Evolutionary conservation across 257 asterid genomes (phyloP).

Genomic region (Dorcoceras hygrometricum): DNA sequence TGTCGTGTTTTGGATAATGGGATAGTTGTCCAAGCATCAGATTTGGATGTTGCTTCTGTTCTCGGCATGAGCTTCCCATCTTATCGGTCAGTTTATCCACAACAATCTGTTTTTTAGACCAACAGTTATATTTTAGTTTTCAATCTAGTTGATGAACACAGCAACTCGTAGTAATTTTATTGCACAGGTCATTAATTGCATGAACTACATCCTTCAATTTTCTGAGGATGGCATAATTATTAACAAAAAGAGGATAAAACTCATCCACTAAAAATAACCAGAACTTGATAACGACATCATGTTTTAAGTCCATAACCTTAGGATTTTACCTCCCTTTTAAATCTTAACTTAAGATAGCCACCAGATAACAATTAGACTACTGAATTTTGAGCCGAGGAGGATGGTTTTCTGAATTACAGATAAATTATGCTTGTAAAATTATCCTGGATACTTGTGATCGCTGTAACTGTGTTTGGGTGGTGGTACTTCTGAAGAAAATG

Average conservation of each 20-base stretch:
- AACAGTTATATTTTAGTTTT: neutral
- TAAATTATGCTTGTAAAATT: conserved; percentile 3
- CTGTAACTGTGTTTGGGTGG: neutral
- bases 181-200: neutral
- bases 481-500: conserved; percentile 8
- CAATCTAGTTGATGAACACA: neutral
- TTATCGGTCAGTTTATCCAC: conserved; percentile 63
- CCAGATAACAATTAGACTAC: conserved; percentile 2
- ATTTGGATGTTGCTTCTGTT: conserved; percentile 84
- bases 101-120: conserved; percentile 8
- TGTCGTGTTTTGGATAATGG: conserved; percentile 91
- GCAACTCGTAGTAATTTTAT: neutral
- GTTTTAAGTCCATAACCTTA: neutral
- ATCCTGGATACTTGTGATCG: neutral
- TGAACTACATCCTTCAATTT: conserved; percentile 2
- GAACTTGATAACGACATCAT: neutral
- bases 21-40: conserved; percentile 82
- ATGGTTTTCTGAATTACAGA: neutral
- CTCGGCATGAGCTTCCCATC: conserved; percentile 99
- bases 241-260: neutral
- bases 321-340: neutral
- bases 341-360: neutral
- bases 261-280: neutral
- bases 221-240: neutral
- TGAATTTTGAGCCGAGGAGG: neutral